A percentile compares a stretch with the other conserved stretches of the same genome.
Conservation (phyloP, 768 basidiomycete genomes). For the Tephrocybe sp. region DNA sequence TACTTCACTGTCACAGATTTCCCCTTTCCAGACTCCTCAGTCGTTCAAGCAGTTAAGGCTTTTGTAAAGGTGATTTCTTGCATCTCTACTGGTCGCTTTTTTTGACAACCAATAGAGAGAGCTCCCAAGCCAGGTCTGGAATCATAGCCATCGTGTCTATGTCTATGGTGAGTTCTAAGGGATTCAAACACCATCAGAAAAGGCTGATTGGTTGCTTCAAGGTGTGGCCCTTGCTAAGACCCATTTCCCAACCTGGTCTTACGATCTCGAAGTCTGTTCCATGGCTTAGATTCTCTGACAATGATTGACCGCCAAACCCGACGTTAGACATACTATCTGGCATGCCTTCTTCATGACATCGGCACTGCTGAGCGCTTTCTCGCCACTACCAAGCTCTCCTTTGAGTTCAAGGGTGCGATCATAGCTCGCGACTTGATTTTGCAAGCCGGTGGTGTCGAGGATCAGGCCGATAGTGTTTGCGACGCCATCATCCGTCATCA, state of each 20-base stretch:
- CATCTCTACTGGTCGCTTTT: background rate
- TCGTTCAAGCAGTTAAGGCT: constrained; percentile 36
- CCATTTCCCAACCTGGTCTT: constrained; percentile 49
- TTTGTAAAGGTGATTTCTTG: constrained; percentile 35
- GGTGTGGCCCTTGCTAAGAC: constrained; percentile 46
- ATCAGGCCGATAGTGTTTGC: constrained; percentile 52
- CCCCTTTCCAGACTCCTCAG: constrained; percentile 39
- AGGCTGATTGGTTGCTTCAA: constrained; percentile 16
- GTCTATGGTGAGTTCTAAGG: constrained; percentile 39
- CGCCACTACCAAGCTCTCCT: constrained; percentile 53
- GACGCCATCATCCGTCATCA: constrained; percentile 53
- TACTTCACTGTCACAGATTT: constrained; percentile 37
- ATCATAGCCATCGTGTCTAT: constrained; percentile 51
- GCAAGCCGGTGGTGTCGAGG: constrained; percentile 39
- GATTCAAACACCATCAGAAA: background rate
- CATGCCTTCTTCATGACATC: constrained; percentile 53
- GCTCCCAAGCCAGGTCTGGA: constrained; percentile 44
- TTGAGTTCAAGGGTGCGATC: constrained; percentile 57
- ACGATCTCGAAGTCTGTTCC: constrained; percentile 30
- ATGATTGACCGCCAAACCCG: background rate
- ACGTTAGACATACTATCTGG: constrained; percentile 45
- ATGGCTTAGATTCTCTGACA: background rate
- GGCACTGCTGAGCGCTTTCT: constrained; percentile 49
- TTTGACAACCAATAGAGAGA: constrained; percentile 30
- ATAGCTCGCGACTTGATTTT: constrained; percentile 50